Conservation (phyloP, 2,329 filamentous ascomycete species). For the Ophiostoma sp. region DNA sequence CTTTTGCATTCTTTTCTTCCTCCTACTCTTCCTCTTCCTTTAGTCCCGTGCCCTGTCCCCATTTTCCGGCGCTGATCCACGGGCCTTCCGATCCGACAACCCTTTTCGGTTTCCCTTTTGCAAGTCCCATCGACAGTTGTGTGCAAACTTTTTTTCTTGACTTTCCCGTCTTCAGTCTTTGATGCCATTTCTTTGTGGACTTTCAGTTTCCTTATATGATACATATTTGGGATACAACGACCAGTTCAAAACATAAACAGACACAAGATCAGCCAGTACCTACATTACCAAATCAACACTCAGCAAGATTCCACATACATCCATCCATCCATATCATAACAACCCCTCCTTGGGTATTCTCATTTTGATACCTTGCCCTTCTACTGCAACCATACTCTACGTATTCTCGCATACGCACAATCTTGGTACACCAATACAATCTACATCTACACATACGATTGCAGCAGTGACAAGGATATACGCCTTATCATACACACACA, state of each 20-base stretch:
- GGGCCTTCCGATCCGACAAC: slow-evolving; percentile 15
- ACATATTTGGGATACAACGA: not conserved
- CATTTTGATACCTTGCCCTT: not conserved
- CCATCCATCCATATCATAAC: not conserved
- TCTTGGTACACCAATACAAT: not conserved
- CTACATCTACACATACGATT: not conserved
- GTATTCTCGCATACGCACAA: too few species aligned
- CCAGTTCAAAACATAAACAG: not conserved
- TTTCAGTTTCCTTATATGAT: not conserved
- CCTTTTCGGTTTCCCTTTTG: slow-evolving; percentile 9
- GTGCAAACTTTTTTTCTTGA: not conserved
- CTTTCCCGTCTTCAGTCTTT: not conserved
- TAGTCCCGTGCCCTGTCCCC: not conserved
- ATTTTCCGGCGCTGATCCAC: slow-evolving; percentile 11
- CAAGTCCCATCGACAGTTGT: not conserved
- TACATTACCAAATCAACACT: not conserved
- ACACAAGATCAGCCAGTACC: not conserved
- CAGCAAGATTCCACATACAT: not conserved
- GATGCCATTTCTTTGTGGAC: not conserved
- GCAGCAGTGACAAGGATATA: not conserved
- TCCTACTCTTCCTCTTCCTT: not conserved
- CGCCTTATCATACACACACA: not conserved
- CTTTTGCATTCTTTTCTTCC: not conserved
- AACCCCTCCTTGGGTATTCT: not conserved
- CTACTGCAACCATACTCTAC: not conserved